These are phyloP conservation scores for Mucor piriformis DNA, from an alignment of 371 early-diverging fungal genomes.

Conservation along the genomic window DNA sequence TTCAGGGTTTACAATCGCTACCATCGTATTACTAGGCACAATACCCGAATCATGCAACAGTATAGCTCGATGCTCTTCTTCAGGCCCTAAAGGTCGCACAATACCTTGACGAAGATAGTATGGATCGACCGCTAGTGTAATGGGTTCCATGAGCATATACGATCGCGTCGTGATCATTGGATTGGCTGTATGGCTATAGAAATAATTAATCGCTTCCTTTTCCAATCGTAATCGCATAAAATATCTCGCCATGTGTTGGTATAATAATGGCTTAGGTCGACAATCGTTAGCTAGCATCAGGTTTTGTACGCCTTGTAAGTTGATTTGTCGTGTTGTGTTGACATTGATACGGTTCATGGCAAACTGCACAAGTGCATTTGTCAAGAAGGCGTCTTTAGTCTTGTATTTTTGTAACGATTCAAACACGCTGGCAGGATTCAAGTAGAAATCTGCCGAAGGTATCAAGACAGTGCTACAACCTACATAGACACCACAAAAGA, in stretches of 20 bases:
- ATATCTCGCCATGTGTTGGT: constrained; percentile 49
- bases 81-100: constrained; percentile 57
- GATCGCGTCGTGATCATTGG: constrained; percentile 81
- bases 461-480: constrained; percentile 39
- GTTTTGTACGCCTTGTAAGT: constrained; percentile 67
- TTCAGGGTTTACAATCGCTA: constrained; percentile 84
- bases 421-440: constrained; percentile 61
- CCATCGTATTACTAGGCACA: constrained; percentile 77
- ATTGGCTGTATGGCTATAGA: constrained; percentile 77
- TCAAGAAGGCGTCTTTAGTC: constrained; percentile 74
- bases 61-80: constrained; percentile 60
- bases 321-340: constrained; percentile 39
- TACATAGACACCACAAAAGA: constrained; percentile 75
- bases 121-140: constrained; percentile 65
- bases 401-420: constrained; percentile 65
- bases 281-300: constrained; percentile 73
- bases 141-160: constrained; percentile 74
- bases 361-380: constrained; percentile 77
- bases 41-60: constrained; percentile 81
- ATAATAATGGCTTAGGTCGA: constrained; percentile 63
- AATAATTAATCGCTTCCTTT: constrained; percentile 66
- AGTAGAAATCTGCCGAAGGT: constrained; percentile 35
- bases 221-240: constrained; percentile 65
- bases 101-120: constrained; percentile 69
- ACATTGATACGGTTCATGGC: constrained; percentile 60